Conservation (phyloP, 177 flowering plant genomes). For the Tripterygium wilfordii region DNA sequence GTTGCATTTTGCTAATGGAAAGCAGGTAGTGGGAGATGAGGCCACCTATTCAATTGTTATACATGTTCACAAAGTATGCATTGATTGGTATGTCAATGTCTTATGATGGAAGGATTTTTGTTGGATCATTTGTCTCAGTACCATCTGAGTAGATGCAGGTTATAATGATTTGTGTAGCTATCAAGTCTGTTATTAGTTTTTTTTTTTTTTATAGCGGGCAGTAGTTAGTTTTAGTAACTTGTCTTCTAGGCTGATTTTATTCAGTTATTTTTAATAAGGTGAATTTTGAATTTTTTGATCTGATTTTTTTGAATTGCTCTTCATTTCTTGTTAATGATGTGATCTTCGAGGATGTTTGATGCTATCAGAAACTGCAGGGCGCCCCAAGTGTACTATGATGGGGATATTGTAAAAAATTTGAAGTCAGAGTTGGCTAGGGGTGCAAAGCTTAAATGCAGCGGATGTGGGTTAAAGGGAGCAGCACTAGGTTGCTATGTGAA, state of each 20-base stretch:
- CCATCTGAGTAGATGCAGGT: too few species aligned
- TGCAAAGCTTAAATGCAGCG: constrained; percentile 67
- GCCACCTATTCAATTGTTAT: constrained; percentile 29
- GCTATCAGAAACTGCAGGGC: constrained; percentile 49
- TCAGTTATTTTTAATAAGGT: too few species aligned
- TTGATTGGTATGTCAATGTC: constrained; percentile 62
- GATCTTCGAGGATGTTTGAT: neutral
- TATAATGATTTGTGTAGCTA: too few species aligned
- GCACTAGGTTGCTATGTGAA: constrained; percentile 80
- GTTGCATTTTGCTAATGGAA: constrained; percentile 56
- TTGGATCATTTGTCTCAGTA: too few species aligned
- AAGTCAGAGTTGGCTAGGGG: constrained; percentile 72
- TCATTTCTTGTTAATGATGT: too few species aligned
- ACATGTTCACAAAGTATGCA: constrained; percentile 69
- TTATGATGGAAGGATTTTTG: too few species aligned
- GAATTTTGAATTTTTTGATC: too few species aligned
- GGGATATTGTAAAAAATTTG: constrained; percentile 50
- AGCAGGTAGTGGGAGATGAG: constrained; percentile 35
- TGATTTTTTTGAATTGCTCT: neutral
- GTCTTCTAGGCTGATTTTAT: too few species aligned
- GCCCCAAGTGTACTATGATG: constrained; percentile 66
- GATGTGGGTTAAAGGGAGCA: constrained; percentile 86
- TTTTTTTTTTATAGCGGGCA: neutral
- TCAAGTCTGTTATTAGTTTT: neutral
- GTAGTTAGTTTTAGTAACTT: too few species aligned